Conservation (phyloP, 345 rosid species). For the Lepidium aucheri region DNA sequence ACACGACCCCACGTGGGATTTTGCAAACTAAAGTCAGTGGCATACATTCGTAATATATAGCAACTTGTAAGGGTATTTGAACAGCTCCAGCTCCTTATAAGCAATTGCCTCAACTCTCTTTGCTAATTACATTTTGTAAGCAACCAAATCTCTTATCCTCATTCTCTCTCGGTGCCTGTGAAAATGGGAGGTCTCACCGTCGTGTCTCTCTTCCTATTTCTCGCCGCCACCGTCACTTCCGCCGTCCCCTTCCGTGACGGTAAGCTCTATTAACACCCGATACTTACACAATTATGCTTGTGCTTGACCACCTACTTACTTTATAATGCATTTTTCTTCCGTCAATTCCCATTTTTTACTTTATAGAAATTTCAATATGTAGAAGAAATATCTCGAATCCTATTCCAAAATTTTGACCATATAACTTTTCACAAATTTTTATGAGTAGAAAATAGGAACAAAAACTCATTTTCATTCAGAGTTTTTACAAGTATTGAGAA, state of each 20-base stretch:
- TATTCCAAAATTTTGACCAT: not conserved
- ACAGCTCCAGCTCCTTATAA: conserved; percentile 6
- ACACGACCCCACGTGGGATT: conserved; percentile 26
- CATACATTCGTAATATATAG: conserved; percentile 8
- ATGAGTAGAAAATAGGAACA: not conserved
- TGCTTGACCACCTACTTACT: no score
- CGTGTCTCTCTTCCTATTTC: conserved; percentile 17
- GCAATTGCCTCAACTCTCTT: conserved; percentile 3
- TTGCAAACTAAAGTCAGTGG: conserved; percentile 6
- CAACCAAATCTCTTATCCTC: not conserved
- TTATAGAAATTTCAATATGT: not conserved
- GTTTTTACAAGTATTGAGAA: not conserved
- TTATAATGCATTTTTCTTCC: not conserved
- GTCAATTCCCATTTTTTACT: not conserved
- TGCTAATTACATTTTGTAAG: not conserved
- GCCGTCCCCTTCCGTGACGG: conserved; percentile 23
- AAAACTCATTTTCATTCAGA: not conserved
- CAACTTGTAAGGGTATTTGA: conserved; percentile 1
- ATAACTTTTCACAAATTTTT: not conserved
- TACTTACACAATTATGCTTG: not conserved
- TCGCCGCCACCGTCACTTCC: conserved; percentile 12
- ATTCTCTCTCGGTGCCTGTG: not conserved
- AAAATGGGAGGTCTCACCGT: conserved; percentile 22
- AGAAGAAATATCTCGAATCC: not conserved
- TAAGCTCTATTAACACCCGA: not conserved